These are phyloP conservation scores for Suillus variegatus DNA, from an alignment of 768 basidiomycete genomes.

Conservation along the genomic window DNA sequence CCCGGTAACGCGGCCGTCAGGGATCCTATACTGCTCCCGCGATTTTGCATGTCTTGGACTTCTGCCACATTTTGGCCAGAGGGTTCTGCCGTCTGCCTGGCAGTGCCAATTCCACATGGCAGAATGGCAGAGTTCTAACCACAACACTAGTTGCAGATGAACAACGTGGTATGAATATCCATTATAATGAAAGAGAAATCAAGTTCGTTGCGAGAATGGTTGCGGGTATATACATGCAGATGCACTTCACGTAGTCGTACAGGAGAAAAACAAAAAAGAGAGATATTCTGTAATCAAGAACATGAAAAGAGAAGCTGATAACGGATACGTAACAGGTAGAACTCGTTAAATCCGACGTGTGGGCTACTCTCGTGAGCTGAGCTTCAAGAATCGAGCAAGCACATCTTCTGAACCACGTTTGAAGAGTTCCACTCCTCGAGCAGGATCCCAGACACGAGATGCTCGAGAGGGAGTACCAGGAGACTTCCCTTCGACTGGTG, in stretches of 20 bases:
- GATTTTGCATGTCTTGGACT: too few species aligned
- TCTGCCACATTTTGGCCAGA: too few species aligned
- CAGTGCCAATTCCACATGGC: too few species aligned
- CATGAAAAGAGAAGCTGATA: conserved; percentile 1
- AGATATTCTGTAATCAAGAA: conserved; percentile 3
- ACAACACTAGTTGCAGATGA: too few species aligned
- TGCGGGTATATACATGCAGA: conserved; percentile 2
- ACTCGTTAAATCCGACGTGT: conserved; percentile 9
- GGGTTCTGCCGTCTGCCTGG: too few species aligned
- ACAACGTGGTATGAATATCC: neutral
- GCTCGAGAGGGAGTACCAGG: conserved; percentile 41
- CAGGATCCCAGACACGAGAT: conserved; percentile 82
- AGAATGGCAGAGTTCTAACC: too few species aligned
- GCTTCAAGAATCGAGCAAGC: conserved; percentile 77
- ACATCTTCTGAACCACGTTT: conserved; percentile 89
- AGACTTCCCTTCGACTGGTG: conserved; percentile 44
- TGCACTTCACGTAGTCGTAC: conserved; percentile 2
- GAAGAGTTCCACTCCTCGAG: conserved; percentile 81
- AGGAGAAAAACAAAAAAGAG: neutral
- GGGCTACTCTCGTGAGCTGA: conserved; percentile 72
- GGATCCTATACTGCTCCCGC: too few species aligned
- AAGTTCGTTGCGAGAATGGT: neutral
- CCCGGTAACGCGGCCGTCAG: too few species aligned
- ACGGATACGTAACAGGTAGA: neutral
- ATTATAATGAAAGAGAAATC: neutral